phyloP scores from a whole-genome alignment of 75 land plant species.

The Sequoiadendron giganteum region DNA sequence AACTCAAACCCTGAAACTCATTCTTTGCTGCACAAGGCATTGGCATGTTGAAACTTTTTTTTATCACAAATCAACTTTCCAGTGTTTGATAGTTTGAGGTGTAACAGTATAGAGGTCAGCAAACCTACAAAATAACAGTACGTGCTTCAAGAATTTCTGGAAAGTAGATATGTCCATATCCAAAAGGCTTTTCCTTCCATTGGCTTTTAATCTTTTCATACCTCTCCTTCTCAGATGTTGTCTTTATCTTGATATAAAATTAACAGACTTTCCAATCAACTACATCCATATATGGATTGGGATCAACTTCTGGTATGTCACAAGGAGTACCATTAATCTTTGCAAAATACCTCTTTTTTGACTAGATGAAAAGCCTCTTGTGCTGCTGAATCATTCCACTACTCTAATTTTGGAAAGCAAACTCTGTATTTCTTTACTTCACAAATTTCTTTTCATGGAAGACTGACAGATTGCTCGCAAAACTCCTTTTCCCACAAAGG shows the following conservation, averaged over 20 bases:
- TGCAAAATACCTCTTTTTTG: slow-evolving; percentile 38
- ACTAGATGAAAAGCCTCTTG: slow-evolving; percentile 57
- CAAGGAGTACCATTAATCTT: slow-evolving; percentile 23
- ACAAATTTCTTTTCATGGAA: slow-evolving; percentile 40
- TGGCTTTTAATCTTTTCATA: background rate
- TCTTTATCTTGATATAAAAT: background rate
- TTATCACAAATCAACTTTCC: background rate
- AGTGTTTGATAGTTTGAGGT: background rate
- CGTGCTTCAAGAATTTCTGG: too few species aligned
- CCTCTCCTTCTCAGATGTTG: background rate
- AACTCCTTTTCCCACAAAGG: slow-evolving; percentile 56
- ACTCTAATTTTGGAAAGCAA: slow-evolving; percentile 23
- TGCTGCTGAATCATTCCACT: slow-evolving; percentile 66
- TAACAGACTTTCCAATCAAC: slow-evolving; percentile 25
- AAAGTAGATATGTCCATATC: background rate
- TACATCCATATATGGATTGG: slow-evolving; percentile 49
- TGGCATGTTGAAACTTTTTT: background rate
- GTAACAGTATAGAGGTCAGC: background rate
- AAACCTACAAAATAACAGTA: background rate
- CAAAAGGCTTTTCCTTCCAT: slow-evolving; percentile 1
- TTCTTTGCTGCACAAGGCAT: too few species aligned
- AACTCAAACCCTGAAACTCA: too few species aligned
- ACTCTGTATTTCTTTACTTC: slow-evolving; percentile 25
- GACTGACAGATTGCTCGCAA: slow-evolving; percentile 19
- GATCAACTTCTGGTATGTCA: slow-evolving; percentile 38